Evolutionary conservation across 108 stramenopile genomes (phyloP), one percentile per base, ranked within the genome.

Genomic region (Seminavis robusta): DNA sequence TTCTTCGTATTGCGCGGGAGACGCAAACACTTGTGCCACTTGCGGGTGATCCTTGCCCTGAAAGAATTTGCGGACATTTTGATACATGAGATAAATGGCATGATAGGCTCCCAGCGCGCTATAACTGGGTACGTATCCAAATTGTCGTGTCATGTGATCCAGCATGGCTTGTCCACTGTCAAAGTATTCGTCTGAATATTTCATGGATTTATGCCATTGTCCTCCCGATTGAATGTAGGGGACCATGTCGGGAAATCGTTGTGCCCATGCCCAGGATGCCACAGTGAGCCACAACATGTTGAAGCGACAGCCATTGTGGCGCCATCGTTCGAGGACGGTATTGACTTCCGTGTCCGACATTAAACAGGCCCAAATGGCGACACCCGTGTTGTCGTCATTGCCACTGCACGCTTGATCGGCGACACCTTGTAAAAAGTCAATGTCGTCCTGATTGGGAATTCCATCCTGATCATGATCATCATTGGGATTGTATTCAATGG

Each of bases 121-220:
- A 31, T 75, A 75, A 17, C 39, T 60, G 0, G 69, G 69, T 11
- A 45, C 19, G 47, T 63, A 70, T 7, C 69, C 69, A 49, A 36
- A 61, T 8, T 53, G 8, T 32, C 16, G 23, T 16, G 33, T 20
- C 37, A 51, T 57, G 32, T 21, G 44, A 0, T 65, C 40, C 30
- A 80, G 31, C 13, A 69, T 19, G 9, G 45, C 61, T 11, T 39
- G 31, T 43, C 79, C 79, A 10, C 50, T 38, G 16, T 44, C n/a
- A 52, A 76, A 80, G 61, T 38, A 76, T 7, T 52, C 25, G 52
- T 80, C 79, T 3, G 45, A 42, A 52, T 76, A 80, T 16, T 50
- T 29, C 33, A 80, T 73, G 0, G 47, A 33, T 15, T 17, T 9
- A 28, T 80, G 79, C 79, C 79, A 80, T 47, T 80, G 79, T 9